Base-by-base conservation (phyloP, 2,329 filamentous ascomycete genomes). In the Fusarium agapanthi region DNA sequence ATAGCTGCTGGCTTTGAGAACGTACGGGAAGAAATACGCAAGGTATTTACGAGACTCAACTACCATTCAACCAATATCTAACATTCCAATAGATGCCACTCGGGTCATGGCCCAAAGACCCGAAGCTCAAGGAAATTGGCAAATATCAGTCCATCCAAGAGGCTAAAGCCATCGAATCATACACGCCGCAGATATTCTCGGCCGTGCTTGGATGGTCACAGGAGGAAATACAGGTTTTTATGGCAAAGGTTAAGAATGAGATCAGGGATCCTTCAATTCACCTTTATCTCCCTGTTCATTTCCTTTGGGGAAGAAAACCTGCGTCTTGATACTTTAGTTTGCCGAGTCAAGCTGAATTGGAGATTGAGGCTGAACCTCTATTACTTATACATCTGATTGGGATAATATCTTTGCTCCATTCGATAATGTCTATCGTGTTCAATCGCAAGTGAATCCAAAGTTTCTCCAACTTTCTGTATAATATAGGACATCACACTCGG, bases 31-130 rank as follows among this genome's bases (percentile, higher is more conserved):
- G 41, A 26, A 15, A 43, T 43, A 43, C 24, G 41, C 24, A 43
- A 43, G 24, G 41, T 43, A 18, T 8, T 2, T 4, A 8, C 6
- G 24, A 13, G 6, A 5, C 2, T 18, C 15, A 8, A 8, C 10
- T 18, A 43, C 1, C 6, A 3, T 43, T 12, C 0, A 1, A 3
- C 4, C 15, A 3, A 26, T 18, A 18, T 2, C 15, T 43, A 26
- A 43, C 6, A 8, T 43, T 43, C 0, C 6, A 18, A 26, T 11
- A 43, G 41, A 26, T 43, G 41, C 41, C 41, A 26, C 41, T 43
- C 7, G 41, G 41, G 10, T 26, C 41, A 8, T 43, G 41, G 41
- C 41, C 41, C 0, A 43, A 43, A 12, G 41, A 43, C 41, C 41
- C 41, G n/a, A 43, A 43, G 24, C 41, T 43, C 4, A 26, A 43